Conservation (phyloP, 2,329 filamentous ascomycete genomes). For the Talaromyces sp. region DNA sequence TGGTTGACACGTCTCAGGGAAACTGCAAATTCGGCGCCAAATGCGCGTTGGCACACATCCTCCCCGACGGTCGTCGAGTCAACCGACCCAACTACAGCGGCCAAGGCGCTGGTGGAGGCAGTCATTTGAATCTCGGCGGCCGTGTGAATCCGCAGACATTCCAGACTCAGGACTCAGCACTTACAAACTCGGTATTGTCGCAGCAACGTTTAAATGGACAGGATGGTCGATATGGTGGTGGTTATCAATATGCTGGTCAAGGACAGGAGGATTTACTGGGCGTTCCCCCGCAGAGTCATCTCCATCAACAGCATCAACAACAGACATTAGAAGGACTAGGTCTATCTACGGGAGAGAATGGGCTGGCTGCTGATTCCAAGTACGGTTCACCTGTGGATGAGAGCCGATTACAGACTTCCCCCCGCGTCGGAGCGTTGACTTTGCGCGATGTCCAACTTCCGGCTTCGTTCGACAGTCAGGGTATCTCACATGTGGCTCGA, state of each 20-base stretch:
- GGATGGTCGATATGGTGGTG: conserved; percentile 42
- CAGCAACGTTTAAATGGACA: conserved; percentile 57
- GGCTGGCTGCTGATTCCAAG: conserved; percentile 59
- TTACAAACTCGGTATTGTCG: conserved; percentile 70
- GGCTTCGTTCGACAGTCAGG: conserved; percentile 93
- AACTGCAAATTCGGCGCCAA: conserved; percentile 99
- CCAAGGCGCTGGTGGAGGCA: conserved; percentile 56
- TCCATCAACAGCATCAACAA: conserved; percentile 31
- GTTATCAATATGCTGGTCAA: conserved; percentile 38
- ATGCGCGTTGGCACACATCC: conserved; percentile 93
- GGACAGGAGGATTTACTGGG: conserved; percentile 43
- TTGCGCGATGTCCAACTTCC: conserved; percentile 89
- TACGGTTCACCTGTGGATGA: conserved; percentile 85
- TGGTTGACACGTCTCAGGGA: conserved; percentile 60
- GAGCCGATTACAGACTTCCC: conserved; percentile 75
- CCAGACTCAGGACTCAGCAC: conserved; percentile 65
- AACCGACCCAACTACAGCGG: conserved; percentile 63
- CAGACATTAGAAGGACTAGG: conserved; percentile 14
- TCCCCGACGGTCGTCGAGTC: conserved; percentile 88
- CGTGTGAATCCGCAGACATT: conserved; percentile 65
- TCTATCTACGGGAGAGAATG: conserved; percentile 49
- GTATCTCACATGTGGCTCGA: conserved; percentile 84
- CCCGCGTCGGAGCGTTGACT: conserved; percentile 63
- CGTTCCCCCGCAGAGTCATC: conserved; percentile 40
- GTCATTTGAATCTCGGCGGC: conserved; percentile 64